Conservation (phyloP, 106 monocot species). For the Narthecium ossifragum region DNA sequence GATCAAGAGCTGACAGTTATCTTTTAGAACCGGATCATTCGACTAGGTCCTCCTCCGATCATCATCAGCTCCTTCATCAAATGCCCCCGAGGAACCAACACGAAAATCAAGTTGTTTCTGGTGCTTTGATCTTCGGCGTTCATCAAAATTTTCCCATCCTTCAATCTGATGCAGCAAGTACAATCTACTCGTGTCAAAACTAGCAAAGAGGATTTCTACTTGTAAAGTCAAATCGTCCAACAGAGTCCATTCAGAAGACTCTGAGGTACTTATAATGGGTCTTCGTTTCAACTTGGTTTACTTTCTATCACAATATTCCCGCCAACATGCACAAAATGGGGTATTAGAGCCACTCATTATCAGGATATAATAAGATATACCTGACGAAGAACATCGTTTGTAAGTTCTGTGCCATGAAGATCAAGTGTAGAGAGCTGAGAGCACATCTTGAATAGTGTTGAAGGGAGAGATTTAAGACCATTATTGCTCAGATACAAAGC, state of each 20-base stretch:
- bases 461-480: constrained; percentile 69
- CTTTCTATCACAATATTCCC: too few relatives aligned
- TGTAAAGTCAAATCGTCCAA: too few relatives aligned
- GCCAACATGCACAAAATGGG: not conserved
- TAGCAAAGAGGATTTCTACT: too few relatives aligned
- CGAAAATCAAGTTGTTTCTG: constrained; percentile 92
- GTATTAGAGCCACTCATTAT: not conserved
- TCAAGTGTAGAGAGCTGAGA: constrained; percentile 58
- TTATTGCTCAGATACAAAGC: constrained; percentile 70
- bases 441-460: constrained; percentile 69
- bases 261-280: too few relatives aligned
- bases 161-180: constrained; percentile 33
- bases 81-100: constrained; percentile 61
- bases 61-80: constrained; percentile 96
- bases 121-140: constrained; percentile 62
- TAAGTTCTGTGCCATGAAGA: constrained; percentile 82
- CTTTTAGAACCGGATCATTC: too few relatives aligned
- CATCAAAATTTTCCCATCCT: constrained; percentile 93
- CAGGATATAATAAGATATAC: constrained; percentile 15
- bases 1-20: too few relatives aligned
- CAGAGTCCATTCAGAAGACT: too few relatives aligned
- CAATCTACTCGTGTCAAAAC: too few relatives aligned
- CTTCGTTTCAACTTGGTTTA: too few relatives aligned
- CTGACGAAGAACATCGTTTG: constrained; percentile 81
- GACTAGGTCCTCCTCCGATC: too few relatives aligned